These are phyloP conservation scores for Pseudogymnoascus sp. DNA, from an alignment of 2,329 filamentous ascomycete species.

Conservation along the genomic window DNA sequence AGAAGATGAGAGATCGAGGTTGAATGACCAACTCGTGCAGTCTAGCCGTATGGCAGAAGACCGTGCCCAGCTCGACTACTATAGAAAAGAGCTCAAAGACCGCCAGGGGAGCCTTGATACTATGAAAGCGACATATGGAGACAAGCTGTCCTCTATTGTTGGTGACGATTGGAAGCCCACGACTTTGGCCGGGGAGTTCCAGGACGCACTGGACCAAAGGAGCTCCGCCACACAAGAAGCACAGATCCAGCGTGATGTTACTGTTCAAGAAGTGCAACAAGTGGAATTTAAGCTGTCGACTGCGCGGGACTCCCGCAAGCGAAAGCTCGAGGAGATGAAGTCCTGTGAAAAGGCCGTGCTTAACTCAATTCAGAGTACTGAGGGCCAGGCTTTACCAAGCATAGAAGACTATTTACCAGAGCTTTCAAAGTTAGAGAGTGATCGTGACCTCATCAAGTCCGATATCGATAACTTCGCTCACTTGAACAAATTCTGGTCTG, in stretches of 20 bases:
- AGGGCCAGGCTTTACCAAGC: slow-evolving; percentile 34
- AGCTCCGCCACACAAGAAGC: slow-evolving; percentile 53
- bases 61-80: slow-evolving; percentile 73
- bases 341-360: slow-evolving; percentile 53
- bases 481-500: slow-evolving; percentile 63
- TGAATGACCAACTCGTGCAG: slow-evolving; percentile 76
- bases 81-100: slow-evolving; percentile 72
- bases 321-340: slow-evolving; percentile 55
- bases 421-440: slow-evolving; percentile 41
- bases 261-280: slow-evolving; percentile 67
- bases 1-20: slow-evolving; percentile 63
- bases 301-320: slow-evolving; percentile 55
- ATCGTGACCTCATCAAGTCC: slow-evolving; percentile 47
- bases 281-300: slow-evolving; percentile 66
- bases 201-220: slow-evolving; percentile 53
- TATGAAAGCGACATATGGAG: slow-evolving; percentile 65
- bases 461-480: slow-evolving; percentile 64
- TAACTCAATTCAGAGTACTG: slow-evolving; percentile 38
- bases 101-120: slow-evolving; percentile 70
- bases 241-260: slow-evolving; percentile 62
- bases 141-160: slow-evolving; percentile 60
- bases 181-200: slow-evolving; percentile 64
- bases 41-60: slow-evolving; percentile 76
- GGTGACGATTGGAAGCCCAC: slow-evolving; percentile 61
- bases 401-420: slow-evolving; percentile 49